A percentile compares a stretch with the other conserved stretches of the same genome.
These are phyloP conservation scores for Populus deltoides DNA, from an alignment of 345 rosid genomes.

Conservation along the genomic window DNA sequence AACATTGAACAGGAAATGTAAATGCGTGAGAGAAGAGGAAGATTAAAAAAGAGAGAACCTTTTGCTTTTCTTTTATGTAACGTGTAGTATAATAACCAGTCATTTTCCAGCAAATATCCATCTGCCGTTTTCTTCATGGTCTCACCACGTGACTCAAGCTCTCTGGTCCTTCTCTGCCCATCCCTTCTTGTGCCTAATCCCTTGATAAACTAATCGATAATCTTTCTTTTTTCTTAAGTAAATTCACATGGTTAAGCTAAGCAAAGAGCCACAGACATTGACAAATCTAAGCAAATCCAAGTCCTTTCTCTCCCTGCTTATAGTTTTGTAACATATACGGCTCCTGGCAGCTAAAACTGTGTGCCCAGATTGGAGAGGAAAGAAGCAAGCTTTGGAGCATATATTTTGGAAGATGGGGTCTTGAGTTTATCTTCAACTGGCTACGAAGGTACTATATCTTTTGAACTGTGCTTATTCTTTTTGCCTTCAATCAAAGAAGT, in stretches of 20 bases:
- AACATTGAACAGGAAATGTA: background rate
- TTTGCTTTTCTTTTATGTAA: constrained; percentile 11
- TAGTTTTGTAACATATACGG: constrained; percentile 2
- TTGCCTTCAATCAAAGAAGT: background rate
- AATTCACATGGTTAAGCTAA: background rate
- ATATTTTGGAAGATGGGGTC: constrained; percentile 30
- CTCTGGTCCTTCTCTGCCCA: background rate
- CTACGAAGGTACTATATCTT: constrained; percentile 24
- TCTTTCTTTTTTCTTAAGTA: background rate
- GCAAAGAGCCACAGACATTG: constrained; percentile 10
- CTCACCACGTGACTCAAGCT: constrained; percentile 25
- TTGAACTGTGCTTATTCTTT: background rate
- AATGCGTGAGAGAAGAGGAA: background rate
- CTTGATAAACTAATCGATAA: background rate
- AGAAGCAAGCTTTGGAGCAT: constrained; percentile 29
- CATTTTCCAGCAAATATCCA: constrained; percentile 38
- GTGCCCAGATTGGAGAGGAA: constrained; percentile 22
- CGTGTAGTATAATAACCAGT: constrained; percentile 20
- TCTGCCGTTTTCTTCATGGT: constrained; percentile 18
- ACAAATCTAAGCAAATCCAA: constrained; percentile 30
- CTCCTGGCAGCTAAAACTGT: background rate
- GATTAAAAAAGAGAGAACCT: background rate
- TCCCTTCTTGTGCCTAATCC: background rate
- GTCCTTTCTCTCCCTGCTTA: background rate
- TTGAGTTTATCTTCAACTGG: constrained; percentile 24